These are phyloP conservation scores for Trametes meyenii DNA, from an alignment of 768 basidiomycete species.

Conservation along the genomic window DNA sequence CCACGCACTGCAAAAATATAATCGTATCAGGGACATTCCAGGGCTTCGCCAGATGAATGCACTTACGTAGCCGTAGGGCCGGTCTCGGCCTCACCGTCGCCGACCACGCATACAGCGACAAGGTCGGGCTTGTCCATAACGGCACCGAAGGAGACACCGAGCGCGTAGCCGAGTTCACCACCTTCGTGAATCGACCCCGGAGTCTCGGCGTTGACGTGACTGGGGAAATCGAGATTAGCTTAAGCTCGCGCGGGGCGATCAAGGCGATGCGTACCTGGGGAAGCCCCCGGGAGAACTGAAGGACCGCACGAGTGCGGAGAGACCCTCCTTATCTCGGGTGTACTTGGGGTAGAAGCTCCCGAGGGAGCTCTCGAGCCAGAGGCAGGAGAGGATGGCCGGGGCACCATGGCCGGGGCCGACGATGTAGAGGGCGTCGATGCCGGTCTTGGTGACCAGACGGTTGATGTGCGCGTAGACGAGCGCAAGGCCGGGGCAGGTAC, in stretches of 20 bases:
- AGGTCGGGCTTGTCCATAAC: conserved; percentile 92
- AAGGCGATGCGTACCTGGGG: conserved; percentile 55
- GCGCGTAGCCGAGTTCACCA: conserved; percentile 87
- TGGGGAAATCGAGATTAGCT: conserved; percentile 28
- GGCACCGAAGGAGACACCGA: conserved; percentile 83
- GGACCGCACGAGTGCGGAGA: conserved; percentile 66
- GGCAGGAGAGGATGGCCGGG: conserved; percentile 81
- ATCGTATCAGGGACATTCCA: neutral
- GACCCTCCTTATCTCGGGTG: conserved; percentile 56
- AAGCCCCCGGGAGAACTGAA: conserved; percentile 87
- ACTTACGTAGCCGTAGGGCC: conserved; percentile 68
- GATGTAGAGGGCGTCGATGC: conserved; percentile 69
- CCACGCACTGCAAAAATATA: conserved; percentile 59
- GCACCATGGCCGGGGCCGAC: conserved; percentile 90
- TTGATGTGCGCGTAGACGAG: conserved; percentile 59
- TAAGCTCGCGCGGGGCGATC: neutral
- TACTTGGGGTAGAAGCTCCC: conserved; percentile 59
- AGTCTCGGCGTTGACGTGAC: conserved; percentile 80
- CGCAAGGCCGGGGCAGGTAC: conserved; percentile 77
- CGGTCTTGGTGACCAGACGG: conserved; percentile 56
- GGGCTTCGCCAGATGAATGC: neutral
- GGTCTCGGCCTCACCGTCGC: conserved; percentile 86
- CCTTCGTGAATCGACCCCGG: conserved; percentile 93
- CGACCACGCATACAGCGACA: conserved; percentile 79
- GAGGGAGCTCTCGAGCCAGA: conserved; percentile 84